Base-by-base conservation (phyloP, 1,284 basidiomycete species). In the Athelia psychrophila region DNA sequence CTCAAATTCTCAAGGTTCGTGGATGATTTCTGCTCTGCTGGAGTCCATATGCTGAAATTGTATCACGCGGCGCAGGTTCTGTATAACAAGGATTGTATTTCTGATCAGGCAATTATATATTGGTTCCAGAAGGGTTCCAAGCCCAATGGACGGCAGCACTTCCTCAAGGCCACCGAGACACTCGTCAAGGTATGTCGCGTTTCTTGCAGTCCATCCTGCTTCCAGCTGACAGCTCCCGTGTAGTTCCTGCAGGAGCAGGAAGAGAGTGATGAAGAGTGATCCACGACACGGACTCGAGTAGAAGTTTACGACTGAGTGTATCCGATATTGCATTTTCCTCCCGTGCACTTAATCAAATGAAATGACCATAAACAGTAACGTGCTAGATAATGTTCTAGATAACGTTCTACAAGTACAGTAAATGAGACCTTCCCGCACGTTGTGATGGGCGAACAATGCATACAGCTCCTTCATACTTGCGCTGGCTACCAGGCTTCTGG, bases 121-220 rank as follows among this genome's bases (percentile, higher is more conserved):
- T 98, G 95, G 95, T 81, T 93, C 73, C 86, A 91, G 73, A 98
- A 98, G 74, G 95, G 96, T 52, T 91, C 94, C 51, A 97, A 95
- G 75, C 83, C 93, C 1, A 91, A 97, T 68, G 95, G 95, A 50
- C 88, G 90, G 68, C 92, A 95, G 68, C 91, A 95, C 69, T 98
- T 98, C 80, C 75, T 98, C 60, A 95, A 93, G 75, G 84, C 80
- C 51, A 88, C 93, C 2, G 90, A 93, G 69, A 68, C 91, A 5
- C 80, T 98, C 36, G 94, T 98, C 64, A 95, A 96, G 80, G 93
- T 89, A 65, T 53, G 77, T 51, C 36, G n/a, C 53, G n/a, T 19
- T 33, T 52, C 38, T 27, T 35, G 32, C 44, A 40, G 15, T 23
- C 9, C 19, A 18, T 5, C 16, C 49, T 33, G 44, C 51, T 23